Evolutionary conservation across 2,329 filamentous ascomycete species (phyloP).

Genomic region (Beauveria medogensis): DNA sequence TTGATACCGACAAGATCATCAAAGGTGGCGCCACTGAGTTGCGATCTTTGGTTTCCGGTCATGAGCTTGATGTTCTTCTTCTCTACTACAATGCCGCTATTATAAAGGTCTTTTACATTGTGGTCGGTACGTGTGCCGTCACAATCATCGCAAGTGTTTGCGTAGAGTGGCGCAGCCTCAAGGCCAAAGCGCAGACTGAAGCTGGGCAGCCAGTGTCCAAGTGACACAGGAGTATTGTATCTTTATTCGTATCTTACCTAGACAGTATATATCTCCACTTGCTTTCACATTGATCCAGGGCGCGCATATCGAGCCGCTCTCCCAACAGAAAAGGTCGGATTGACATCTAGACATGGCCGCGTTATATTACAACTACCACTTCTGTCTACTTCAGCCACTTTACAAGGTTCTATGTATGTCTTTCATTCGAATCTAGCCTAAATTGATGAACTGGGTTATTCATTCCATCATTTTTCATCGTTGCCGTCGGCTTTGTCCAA

Average conservation of each 20-base stretch:
- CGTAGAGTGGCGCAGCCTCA: slow-evolving; percentile 44
- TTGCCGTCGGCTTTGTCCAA: background rate
- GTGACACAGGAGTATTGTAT: background rate
- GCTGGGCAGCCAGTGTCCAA: background rate
- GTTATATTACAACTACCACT: background rate
- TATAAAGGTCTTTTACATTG: slow-evolving; percentile 27
- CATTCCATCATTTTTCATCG: background rate
- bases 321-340: too few relatives aligned
- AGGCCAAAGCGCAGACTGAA: slow-evolving; percentile 20
- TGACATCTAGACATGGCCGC: too few relatives aligned
- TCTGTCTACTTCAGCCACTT: background rate
- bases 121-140: slow-evolving; percentile 30
- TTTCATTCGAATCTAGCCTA: background rate
- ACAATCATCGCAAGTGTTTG: slow-evolving; percentile 28
- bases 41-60: slow-evolving; percentile 15
- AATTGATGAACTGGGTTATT: background rate
- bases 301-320: too few relatives aligned
- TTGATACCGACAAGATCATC: slow-evolving; percentile 21
- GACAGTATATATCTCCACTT: background rate
- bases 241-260: too few relatives aligned
- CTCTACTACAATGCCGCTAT: slow-evolving; percentile 32
- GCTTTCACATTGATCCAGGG: too few relatives aligned
- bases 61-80: slow-evolving; percentile 16
- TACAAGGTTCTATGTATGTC: background rate
- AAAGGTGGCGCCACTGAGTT: slow-evolving; percentile 24